These are phyloP conservation scores for Phellinidium pouzarii DNA, from an alignment of 1,284 basidiomycete genomes.

Conservation along the genomic window DNA sequence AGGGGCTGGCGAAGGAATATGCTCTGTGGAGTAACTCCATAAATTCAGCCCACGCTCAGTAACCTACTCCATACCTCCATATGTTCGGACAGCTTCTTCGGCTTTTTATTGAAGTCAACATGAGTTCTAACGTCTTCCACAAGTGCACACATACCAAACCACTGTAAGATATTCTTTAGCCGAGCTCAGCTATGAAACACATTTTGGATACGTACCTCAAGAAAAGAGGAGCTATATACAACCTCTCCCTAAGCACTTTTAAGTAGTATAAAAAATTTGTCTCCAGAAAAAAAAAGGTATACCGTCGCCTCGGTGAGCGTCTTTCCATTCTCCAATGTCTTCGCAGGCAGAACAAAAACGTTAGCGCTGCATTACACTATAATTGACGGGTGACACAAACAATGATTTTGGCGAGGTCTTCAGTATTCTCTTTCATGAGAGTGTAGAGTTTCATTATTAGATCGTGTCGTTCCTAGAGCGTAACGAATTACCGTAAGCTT, in stretches of 20 bases:
- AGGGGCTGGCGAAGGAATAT: constrained; percentile 73
- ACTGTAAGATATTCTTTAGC: constrained; percentile 35
- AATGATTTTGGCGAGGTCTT: constrained; percentile 79
- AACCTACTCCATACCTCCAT: constrained; percentile 50
- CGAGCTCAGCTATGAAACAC: background rate
- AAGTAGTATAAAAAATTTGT: background rate
- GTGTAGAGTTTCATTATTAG: constrained; percentile 67
- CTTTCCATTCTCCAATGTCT: constrained; percentile 94
- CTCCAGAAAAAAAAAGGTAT: constrained; percentile 8
- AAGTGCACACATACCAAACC: constrained; percentile 56
- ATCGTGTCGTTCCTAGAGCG: constrained; percentile 64
- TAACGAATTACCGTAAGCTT: background rate
- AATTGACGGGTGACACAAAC: constrained; percentile 35
- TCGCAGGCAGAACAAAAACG: background rate
- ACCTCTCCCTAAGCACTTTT: constrained; percentile 57
- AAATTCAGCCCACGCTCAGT: background rate
- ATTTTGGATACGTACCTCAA: constrained; percentile 53
- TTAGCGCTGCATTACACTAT: background rate
- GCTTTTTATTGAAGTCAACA: constrained; percentile 39
- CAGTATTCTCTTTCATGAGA: constrained; percentile 72
- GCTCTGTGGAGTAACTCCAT: constrained; percentile 41
- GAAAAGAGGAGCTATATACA: constrained; percentile 74
- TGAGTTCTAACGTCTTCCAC: background rate
- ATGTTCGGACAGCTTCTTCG: constrained; percentile 81
- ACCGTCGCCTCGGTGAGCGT: constrained; percentile 76